These are phyloP conservation scores for Knoxdaviesia capensis DNA, from an alignment of 2,329 filamentous ascomycete genomes.

Conservation along the genomic window DNA sequence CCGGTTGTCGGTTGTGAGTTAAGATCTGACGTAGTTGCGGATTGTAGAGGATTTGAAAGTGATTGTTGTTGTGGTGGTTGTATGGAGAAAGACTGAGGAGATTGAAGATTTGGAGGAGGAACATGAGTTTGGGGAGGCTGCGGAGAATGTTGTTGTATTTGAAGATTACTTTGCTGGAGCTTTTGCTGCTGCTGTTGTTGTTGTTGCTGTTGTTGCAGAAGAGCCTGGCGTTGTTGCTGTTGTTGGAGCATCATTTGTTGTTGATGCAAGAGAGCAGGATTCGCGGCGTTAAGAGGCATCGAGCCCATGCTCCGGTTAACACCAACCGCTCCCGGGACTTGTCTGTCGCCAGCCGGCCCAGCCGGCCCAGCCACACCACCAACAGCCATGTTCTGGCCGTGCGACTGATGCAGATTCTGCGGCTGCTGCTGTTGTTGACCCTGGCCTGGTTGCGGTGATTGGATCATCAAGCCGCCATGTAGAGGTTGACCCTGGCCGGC, in stretches of 20 bases:
- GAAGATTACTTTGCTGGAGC: conserved; percentile 5
- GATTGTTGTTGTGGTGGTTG: too few relatives aligned
- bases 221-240: conserved; percentile 6
- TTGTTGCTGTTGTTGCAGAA: conserved; percentile 9
- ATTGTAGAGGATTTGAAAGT: too few relatives aligned
- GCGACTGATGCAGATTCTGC: too few relatives aligned
- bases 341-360: too few relatives aligned
- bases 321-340: too few relatives aligned
- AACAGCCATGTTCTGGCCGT: too few relatives aligned
- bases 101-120: not conserved
- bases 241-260: conserved; percentile 7
- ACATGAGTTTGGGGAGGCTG: conserved; percentile 6
- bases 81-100: conserved; percentile 5
- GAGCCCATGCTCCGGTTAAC: too few relatives aligned
- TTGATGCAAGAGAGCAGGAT: conserved; percentile 2
- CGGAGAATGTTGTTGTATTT: conserved; percentile 7
- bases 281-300: too few relatives aligned
- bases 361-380: too few relatives aligned
- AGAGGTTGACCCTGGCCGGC: too few relatives aligned
- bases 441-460: not conserved
- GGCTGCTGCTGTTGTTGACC: not conserved
- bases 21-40: too few relatives aligned
- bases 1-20: conserved; percentile 5
- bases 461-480: not conserved
- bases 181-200: conserved; percentile 8